A percentile compares a stretch with the other conserved stretches of the same genome.
Evolutionary conservation across 441 rosid species (phyloP).

Genomic region (Breynia disticha): DNA sequence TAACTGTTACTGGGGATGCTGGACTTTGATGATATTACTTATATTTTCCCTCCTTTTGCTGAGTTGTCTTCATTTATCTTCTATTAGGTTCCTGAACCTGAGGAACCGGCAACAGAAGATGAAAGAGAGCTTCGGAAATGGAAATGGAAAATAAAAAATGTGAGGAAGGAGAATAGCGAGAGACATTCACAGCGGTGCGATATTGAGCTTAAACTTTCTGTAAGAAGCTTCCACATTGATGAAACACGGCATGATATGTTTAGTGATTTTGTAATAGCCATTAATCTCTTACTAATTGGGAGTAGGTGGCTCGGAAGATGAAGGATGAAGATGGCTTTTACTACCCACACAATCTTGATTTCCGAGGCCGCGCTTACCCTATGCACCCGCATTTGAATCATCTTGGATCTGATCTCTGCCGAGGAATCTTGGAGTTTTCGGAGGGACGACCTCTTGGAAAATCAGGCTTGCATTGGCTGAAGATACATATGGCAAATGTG

Average conservation of each 20-base stretch:
- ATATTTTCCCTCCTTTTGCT: neutral
- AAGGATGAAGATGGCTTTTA: constrained; percentile 91
- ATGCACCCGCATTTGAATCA: constrained; percentile 96
- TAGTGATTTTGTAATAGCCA: constrained; percentile 18
- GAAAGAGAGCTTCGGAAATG: constrained; percentile 51
- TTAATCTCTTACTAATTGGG: constrained; percentile 23
- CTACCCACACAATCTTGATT: constrained; percentile 95
- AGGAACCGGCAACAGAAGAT: constrained; percentile 68
- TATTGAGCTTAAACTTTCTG: constrained; percentile 86
- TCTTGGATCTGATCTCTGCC: constrained; percentile 96
- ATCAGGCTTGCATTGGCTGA: constrained; percentile 83
- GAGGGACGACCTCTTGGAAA: constrained; percentile 90
- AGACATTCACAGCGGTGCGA: constrained; percentile 97
- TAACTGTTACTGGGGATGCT: too few relatives aligned
- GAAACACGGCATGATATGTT: constrained; percentile 11
- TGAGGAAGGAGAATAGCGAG: constrained; percentile 68
- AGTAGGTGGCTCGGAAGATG: constrained; percentile 91
- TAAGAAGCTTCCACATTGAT: constrained; percentile 35
- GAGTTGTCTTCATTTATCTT: constrained; percentile 11
- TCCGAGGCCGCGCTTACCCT: constrained; percentile 99
- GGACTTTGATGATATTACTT: too few relatives aligned
- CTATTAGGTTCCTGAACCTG: constrained; percentile 66
- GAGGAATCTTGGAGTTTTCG: constrained; percentile 90
- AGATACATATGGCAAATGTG: constrained; percentile 92
- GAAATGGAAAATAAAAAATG: constrained; percentile 69